Evolutionary conservation across 148 eudicot genomes (phyloP).

Genomic region (Rhododendron ferrugineum): DNA sequence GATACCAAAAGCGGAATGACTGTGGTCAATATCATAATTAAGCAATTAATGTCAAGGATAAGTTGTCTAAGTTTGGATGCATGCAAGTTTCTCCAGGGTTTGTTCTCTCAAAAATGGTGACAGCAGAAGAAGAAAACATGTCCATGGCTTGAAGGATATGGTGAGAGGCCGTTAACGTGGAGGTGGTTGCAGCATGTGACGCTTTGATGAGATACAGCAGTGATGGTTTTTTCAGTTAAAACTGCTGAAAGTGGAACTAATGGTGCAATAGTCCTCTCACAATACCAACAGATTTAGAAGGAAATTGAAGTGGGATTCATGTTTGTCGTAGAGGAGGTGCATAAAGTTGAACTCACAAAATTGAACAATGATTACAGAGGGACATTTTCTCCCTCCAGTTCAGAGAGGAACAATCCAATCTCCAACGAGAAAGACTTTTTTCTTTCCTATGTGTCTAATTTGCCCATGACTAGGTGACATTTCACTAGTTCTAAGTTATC

Average conservation of each 20-base stretch:
- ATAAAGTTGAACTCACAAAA: background rate
- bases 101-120: background rate
- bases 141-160: background rate
- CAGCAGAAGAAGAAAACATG: background rate
- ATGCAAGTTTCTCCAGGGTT: background rate
- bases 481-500: background rate
- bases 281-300: background rate
- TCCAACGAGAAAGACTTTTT: background rate
- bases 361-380: background rate
- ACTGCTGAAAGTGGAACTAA: background rate
- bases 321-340: background rate
- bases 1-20: background rate
- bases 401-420: background rate
- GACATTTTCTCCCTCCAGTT: background rate
- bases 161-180: background rate
- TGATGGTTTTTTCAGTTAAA: background rate
- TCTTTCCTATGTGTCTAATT: background rate
- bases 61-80: background rate
- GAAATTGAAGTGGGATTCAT: background rate
- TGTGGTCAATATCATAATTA: background rate
- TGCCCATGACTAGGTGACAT: background rate
- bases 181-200: background rate
- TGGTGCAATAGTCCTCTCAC: background rate
- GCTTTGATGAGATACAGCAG: background rate
- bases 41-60: background rate